Conservation (phyloP, 805 yeast species). For the Cyberlindnera euphorbiae region DNA sequence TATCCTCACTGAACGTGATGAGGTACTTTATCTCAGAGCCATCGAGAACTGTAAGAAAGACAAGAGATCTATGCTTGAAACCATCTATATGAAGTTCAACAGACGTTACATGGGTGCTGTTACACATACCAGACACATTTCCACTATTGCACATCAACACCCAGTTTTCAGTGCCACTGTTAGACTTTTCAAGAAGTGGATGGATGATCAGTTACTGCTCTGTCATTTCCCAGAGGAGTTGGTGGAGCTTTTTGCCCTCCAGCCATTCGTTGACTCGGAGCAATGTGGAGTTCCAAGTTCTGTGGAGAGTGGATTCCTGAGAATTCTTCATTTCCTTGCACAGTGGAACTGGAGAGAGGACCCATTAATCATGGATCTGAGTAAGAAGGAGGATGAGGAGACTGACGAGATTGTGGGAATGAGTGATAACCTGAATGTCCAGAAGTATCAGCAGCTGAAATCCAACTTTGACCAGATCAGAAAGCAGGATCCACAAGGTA, state of each 20-base stretch:
- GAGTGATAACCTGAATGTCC: slow-evolving; percentile 58
- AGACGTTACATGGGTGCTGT: slow-evolving; percentile 60
- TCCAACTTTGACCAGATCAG: slow-evolving; percentile 65
- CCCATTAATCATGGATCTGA: slow-evolving; percentile 74
- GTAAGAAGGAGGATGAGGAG: slow-evolving; percentile 42
- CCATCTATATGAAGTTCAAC: slow-evolving; percentile 58
- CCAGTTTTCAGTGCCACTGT: slow-evolving; percentile 76
- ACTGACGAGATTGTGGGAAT: slow-evolving; percentile 34
- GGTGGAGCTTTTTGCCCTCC: slow-evolving; percentile 75
- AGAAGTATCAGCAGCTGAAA: slow-evolving; percentile 56
- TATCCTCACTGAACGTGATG: slow-evolving; percentile 81
- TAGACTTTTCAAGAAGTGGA: slow-evolving; percentile 84
- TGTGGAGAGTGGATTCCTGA: slow-evolving; percentile 74
- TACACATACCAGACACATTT: slow-evolving; percentile 77
- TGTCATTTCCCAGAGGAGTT: slow-evolving; percentile 73
- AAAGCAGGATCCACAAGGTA: slow-evolving; percentile 74
- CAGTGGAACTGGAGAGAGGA: slow-evolving; percentile 95
- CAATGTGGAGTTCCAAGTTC: slow-evolving; percentile 83
- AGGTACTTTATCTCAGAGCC: slow-evolving; percentile 64
- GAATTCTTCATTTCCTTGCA: slow-evolving; percentile 65
- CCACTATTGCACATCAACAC: slow-evolving; percentile 63
- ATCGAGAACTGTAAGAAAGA: slow-evolving; percentile 61
- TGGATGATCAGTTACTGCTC: slow-evolving; percentile 73
- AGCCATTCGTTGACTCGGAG: slow-evolving; percentile 80
- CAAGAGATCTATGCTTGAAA: slow-evolving; percentile 52